Evolutionary conservation across 177 flowering plant species (phyloP), one percentile per base, ranked within the genome.

Genomic region (Tripterygium wilfordii): DNA sequence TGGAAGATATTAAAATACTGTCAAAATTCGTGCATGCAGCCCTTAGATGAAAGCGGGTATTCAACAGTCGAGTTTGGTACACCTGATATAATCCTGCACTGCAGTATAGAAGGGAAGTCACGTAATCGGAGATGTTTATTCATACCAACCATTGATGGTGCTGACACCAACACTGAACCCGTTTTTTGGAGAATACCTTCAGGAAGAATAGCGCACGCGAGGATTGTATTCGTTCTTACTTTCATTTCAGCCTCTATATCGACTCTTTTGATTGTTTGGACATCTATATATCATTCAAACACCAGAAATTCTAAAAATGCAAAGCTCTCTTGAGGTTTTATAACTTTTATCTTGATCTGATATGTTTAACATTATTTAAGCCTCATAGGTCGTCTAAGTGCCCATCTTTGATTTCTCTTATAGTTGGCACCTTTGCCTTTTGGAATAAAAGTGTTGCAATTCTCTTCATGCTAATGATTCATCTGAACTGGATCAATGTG

Each of bases 1-100:
- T 1, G 23, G 20, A 13, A 13, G 3, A 20, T 37, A n/a, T 25
- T 17, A 3, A 16, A 37, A 8, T 20, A 1, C 30, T 16, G 13
- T 41, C 25, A n/a, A 21, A 27, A 21, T 13, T 22, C 13, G 24
- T 41, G 1, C 37, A 53, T 72, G 75, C 81, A 90, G 96, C 84
- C 84, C 9, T 62, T 88, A 38, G 82, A 68, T 54, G 79, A 63
- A 49, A 66, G 63, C 54, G 89, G 87, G 14, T 85, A 76, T 55
- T 58, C 83, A 35, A 53, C 21, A 48, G 74, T 81, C 4, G 70
- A 72, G 60, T 68, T 91, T 41, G 72, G 63, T 42, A 45, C 15
- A 16, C 86, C 92, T 12, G 77, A 82, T 47, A 2, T 85, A 21
- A 61, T 81, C 16, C 4, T 79, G 53, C 53, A 51, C 49, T 85